Evolutionary conservation across 176 grass and related monocot genomes (phyloP).

Genomic region (Hsuehochloa calcarea): DNA sequence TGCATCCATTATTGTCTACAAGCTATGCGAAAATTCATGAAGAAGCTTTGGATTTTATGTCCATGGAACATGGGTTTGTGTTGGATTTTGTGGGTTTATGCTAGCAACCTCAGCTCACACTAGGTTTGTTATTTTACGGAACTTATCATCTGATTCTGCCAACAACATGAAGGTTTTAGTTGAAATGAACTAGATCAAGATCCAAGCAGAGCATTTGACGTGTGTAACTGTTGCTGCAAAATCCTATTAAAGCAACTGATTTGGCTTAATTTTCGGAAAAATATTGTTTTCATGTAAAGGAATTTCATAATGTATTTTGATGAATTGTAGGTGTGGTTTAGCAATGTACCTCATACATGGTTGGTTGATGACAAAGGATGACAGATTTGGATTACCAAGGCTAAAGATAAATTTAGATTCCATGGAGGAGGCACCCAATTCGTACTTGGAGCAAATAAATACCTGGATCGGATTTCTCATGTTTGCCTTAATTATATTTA

Average conservation of each 20-base stretch:
- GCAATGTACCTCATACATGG: constrained; percentile 86
- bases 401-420: constrained; percentile 87
- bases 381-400: constrained; percentile 91
- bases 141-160: background rate
- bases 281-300: background rate
- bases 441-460: constrained; percentile 85
- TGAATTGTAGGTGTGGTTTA: constrained; percentile 83
- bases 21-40: background rate
- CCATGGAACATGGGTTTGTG: background rate
- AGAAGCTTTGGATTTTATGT: background rate
- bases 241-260: background rate
- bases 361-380: constrained; percentile 99
- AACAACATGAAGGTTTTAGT: background rate
- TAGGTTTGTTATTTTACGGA: background rate
- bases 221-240: background rate
- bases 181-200: background rate
- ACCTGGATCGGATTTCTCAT: constrained; percentile 81
- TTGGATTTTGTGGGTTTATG: background rate
- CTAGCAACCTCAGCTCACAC: background rate
- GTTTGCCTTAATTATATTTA: constrained; percentile 12
- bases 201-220: constrained; percentile 3
- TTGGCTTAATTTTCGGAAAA: background rate
- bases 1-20: background rate
- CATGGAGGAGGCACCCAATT: constrained; percentile 92
- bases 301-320: constrained; percentile 13